Evolutionary conservation across 2,329 filamentous ascomycete species (phyloP).

Genomic region (Epichloe sibirici): DNA sequence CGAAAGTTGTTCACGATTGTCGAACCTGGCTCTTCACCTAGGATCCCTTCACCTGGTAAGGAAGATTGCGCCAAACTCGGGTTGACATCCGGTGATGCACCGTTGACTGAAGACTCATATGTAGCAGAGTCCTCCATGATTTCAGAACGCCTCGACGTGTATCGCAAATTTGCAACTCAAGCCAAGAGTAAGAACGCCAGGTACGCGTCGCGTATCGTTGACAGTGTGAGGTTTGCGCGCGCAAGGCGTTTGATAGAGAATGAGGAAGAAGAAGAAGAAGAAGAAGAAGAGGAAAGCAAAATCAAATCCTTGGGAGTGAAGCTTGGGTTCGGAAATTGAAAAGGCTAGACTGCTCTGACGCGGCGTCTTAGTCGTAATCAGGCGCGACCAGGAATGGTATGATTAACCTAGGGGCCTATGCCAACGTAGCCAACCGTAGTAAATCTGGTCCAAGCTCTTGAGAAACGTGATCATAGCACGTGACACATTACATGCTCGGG

Average conservation of each 20-base stretch:
- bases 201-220: conserved; percentile 8
- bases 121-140: conserved; percentile 48
- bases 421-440: background rate
- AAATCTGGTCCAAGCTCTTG: background rate
- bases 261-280: too few relatives aligned
- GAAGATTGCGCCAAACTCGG: conserved; percentile 43
- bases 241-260: background rate
- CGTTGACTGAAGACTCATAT: conserved; percentile 46
- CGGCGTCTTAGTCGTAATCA: conserved; percentile 26
- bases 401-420: background rate
- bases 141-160: background rate
- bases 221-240: background rate
- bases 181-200: conserved; percentile 1
- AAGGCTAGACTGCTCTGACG: conserved; percentile 10
- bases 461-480: conserved; percentile 3
- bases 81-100: conserved; percentile 44
- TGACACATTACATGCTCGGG: background rate
- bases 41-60: conserved; percentile 31
- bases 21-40: conserved; percentile 35
- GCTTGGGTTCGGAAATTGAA: background rate
- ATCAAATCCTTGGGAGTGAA: background rate
- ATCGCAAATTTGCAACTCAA: background rate
- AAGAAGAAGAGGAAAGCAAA: background rate
- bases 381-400: conserved; percentile 17
- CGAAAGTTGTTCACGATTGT: background rate